A percentile compares a stretch with the other conserved stretches of the same genome.
Conservation (phyloP, 2,329 filamentous ascomycete species). For the Cryphonectria naterciae region DNA sequence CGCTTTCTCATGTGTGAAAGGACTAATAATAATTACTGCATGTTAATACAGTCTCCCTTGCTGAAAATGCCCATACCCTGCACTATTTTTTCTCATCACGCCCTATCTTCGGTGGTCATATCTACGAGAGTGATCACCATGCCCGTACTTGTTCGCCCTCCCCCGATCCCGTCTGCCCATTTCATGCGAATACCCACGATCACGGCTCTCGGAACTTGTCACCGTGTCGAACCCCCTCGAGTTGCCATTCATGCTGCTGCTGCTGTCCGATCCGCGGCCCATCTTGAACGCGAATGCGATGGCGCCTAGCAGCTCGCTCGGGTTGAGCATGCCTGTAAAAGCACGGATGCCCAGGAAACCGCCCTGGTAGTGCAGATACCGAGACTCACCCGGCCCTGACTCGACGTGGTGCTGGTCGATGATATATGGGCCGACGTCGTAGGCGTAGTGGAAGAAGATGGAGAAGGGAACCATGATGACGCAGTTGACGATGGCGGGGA, state of each 20-base stretch:
- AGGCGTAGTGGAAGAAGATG: constrained; percentile 34
- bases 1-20: neutral
- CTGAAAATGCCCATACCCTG: neutral
- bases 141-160: neutral
- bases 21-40: neutral
- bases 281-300: constrained; percentile 21
- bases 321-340: constrained; percentile 26
- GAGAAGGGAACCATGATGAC: constrained; percentile 36
- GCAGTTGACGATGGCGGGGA: constrained; percentile 33
- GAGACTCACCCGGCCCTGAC: constrained; percentile 22
- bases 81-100: neutral
- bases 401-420: constrained; percentile 26
- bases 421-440: constrained; percentile 33
- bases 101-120: constrained; percentile 2
- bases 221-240: neutral
- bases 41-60: neutral
- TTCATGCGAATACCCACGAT: constrained; percentile 5
- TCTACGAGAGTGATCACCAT: neutral
- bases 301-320: constrained; percentile 24
- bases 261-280: neutral
- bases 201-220: constrained; percentile 6
- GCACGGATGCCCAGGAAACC: constrained; percentile 32
- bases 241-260: neutral
- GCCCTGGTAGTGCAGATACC: constrained; percentile 32
- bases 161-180: constrained; percentile 12